Evolutionary conservation across 1,139 yeast species (phyloP).

Genomic region (Ogataea hybrid): DNA sequence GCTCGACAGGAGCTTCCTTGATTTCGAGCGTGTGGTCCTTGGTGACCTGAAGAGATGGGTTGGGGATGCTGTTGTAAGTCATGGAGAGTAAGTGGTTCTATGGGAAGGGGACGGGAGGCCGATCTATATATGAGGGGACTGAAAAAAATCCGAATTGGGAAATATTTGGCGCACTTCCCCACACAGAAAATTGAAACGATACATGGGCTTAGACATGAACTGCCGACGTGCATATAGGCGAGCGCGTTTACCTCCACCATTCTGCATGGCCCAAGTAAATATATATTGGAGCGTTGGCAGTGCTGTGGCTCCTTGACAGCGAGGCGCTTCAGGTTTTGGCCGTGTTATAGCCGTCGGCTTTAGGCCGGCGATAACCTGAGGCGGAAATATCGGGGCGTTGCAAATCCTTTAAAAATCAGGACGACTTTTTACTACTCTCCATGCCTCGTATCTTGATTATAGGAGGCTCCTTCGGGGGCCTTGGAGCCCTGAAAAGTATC

Average conservation of each 20-base stretch:
- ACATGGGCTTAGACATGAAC: not conserved
- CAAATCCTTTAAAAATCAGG: not conserved
- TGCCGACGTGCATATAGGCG: not conserved
- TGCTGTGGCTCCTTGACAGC: too few relatives aligned
- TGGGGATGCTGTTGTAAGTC: constrained; percentile 12
- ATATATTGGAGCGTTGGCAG: not conserved
- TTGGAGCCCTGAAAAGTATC: constrained; percentile 2
- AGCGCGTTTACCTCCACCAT: not conserved
- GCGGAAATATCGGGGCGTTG: not conserved
- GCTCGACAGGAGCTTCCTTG: constrained; percentile 30
- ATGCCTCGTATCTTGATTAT: constrained; percentile 7
- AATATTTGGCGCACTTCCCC: constrained; percentile 7
- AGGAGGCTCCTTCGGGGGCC: constrained; percentile 9
- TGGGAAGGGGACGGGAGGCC: not conserved
- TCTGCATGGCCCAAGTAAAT: not conserved
- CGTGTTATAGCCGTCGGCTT: not conserved
- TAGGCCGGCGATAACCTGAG: not conserved
- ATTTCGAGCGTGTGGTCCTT: constrained; percentile 35
- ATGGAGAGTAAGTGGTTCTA: not conserved
- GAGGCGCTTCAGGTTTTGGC: too few relatives aligned
- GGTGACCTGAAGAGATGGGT: constrained; percentile 36
- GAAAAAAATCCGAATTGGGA: not conserved
- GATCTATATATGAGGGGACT: not conserved
- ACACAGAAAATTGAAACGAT: not conserved
- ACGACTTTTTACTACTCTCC: too few relatives aligned